These are phyloP conservation scores for Pseudocercospora pini-densiflorae DNA, from an alignment of 2,329 filamentous ascomycete genomes.

Conservation along the genomic window DNA sequence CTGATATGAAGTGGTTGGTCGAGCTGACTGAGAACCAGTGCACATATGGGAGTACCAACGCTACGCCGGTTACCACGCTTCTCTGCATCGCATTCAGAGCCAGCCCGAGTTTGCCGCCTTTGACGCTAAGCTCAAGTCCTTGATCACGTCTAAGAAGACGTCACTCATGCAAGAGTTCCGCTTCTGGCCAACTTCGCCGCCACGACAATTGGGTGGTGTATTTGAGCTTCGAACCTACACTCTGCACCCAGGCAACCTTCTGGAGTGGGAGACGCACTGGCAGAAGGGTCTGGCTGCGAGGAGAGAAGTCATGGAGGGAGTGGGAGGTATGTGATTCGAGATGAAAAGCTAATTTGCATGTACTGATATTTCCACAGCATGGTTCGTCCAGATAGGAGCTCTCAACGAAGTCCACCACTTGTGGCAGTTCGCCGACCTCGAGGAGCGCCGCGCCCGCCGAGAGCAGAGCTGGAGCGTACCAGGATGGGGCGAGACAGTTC, in stretches of 20 bases:
- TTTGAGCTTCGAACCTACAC: constrained; percentile 98
- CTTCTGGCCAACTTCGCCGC: constrained; percentile 96
- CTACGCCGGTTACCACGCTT: constrained; percentile 94
- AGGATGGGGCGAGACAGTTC: constrained; percentile 76
- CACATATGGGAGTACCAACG: constrained; percentile 99
- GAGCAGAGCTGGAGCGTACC: constrained; percentile 96
- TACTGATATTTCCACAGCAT: constrained; percentile 65
- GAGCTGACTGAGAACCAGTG: constrained; percentile 59
- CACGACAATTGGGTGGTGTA: constrained; percentile 84
- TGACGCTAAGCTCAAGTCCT: constrained; percentile 79
- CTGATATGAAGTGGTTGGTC: not conserved
- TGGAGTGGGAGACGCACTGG: constrained; percentile 99
- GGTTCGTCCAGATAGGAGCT: constrained; percentile 98
- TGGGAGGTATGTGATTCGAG: constrained; percentile 43
- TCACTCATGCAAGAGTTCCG: constrained; percentile 99
- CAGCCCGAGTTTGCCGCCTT: constrained; percentile 86
- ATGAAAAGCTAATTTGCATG: constrained; percentile 56
- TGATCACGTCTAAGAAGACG: constrained; percentile 82
- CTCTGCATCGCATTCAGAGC: constrained; percentile 79
- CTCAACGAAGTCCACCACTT: constrained; percentile 97
- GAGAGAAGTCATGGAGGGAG: constrained; percentile 94
- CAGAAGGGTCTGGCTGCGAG: constrained; percentile 86
- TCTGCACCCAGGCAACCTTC: constrained; percentile 88
- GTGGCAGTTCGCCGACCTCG: constrained; percentile 97
- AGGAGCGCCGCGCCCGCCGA: constrained; percentile 85